Base-by-base conservation (phyloP, 2,329 filamentous ascomycete genomes). In the Penicillium vulpinum region DNA sequence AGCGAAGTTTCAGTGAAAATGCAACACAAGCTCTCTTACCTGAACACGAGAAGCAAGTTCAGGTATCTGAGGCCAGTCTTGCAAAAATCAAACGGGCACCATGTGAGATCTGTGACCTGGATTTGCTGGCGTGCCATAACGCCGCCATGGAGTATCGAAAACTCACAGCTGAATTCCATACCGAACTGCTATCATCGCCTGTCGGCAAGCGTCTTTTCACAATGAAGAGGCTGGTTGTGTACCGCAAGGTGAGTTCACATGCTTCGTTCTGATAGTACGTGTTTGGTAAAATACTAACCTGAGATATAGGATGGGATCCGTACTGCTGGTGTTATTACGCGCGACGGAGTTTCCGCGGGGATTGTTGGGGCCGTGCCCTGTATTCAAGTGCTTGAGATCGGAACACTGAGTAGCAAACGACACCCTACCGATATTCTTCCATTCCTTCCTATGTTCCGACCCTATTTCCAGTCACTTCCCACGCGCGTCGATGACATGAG, bases 1-100 rank as follows among this genome's bases (percentile, higher is more conserved):
- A 99, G 82, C 89, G 94, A 63, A 97, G 92, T 73, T 99, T 99
- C 80, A 97, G 93, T 51, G 94, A 99, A 74, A 94, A 99, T 75
- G 93, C 93, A 24, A 97, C 93, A 0, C 94, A 99, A 71, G 92
- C 95, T 60, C 78, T 97, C 13, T 80, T 97, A 1, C 94, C 94
- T 0, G 92, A 97, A 74, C 93, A 97, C 67, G 92, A 99, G 75
- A 96, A 96, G 75, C 89, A 92, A 56, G 91, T 99, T 59, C 92
- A 93, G 72, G 66, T 96, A 2, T 95, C 92, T 0, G 92, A 99
- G 73, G 92, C 91, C 4, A 93, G 95, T 76, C 77, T 99, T 54
- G 91, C 87, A 52, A 96, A 93, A 76, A 85, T 97, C 70, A 95
- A 93, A 75, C 84, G 93, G 13, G 91, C 96, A 67, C 75, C 88